Evolutionary conservation across 1,284 basidiomycete species (phyloP), one percentile per base, ranked within the genome.

Genomic region (Malassezia psittaci): DNA sequence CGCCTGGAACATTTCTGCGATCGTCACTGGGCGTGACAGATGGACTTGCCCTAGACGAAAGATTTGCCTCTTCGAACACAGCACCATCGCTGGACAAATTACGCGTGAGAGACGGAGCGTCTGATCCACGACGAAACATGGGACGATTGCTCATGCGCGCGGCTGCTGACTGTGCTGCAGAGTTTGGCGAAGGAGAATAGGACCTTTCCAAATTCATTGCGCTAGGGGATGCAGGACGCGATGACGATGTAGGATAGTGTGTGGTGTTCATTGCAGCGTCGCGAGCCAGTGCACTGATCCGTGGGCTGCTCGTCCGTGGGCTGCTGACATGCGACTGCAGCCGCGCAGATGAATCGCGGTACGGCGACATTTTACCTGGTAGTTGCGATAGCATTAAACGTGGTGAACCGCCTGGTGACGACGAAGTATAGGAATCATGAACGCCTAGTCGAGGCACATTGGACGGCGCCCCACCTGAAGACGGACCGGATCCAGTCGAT

Each of bases 241-340:
- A 67, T 13, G 66, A 58, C 9, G 65, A 67, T 24, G 68, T 70
- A 16, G 68, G 66, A 35, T 69, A 72, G 21, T 57, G 53, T 55
- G 46, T 59, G 13, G 52, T 57, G 35, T 56, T 60, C 18, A 66
- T 49, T 11, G 67, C 59, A 4, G 68, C 67, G 44, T 72, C 68
- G 5, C 69, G 60, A 11, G 67, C 60, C n/a, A 72, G 57, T 33
- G 66, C 67, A 48, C 66, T 68, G 50, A 64, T 67, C 21, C 69
- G 53, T 8, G 69, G 68, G 47, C 60, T 64, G 38, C 57, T 57
- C 15, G 59, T 49, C 29, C 54, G 54, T 24, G 57, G 55, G 29
- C 66, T 68, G 29, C 66, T 62, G 2, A 62, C 41, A 42, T 66
- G 58, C 18, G 66, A 54, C 29, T 47, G 44, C 46, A 70, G 67